Evolutionary conservation across 108 stramenopile species (phyloP), one percentile per base, ranked within the genome.

Genomic region (Fistulifera pelliculosa): DNA sequence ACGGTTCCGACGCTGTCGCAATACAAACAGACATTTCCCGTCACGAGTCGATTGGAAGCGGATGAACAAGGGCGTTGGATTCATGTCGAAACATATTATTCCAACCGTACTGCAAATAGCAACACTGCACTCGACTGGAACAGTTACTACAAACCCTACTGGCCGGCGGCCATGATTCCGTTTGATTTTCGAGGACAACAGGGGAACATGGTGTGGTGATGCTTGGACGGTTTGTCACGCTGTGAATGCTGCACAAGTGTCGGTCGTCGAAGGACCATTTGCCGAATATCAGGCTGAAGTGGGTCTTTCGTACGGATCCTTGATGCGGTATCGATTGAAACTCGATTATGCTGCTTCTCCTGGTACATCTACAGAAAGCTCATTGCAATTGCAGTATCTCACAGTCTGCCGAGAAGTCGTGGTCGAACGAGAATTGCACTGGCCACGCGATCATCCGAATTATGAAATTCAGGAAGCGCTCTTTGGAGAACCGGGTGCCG

Each of bases 121-220:
- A 63, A 60, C 31, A 39, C 47, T 21, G 51, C 64, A 25, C 58
- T 48, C 11, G 69, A 74, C 39, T 53, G 45, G 65, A 55, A 69
- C 74, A 73, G 42, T 40, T 39, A 2, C 23, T 45, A 27, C 64
- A 73, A 41, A 69, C 65, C 15, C 39, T 87, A 68, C 59, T 82
- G 76, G 70, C 71, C 71, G 17, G 45, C 13, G 3, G 75, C 79
- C 11, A 38, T 93, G 60, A 48, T 14, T 17, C 39, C 72, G 14
- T 43, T 61, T 17, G 92, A 93, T 61, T 93, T 93, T 72, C 73
- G 92, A 38, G 92, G 92, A 27, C 63, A 66, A 5, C 81, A 82
- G 42, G 92, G 92, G 23, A 87, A 64, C 70, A 93, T 93, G 92
- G 81, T 79, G 89, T 17, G 86, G 85, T 5, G 85, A 83, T 54